phyloP scores from a whole-genome alignment of 345 rosid species.

The Eucalyptus grandis region DNA sequence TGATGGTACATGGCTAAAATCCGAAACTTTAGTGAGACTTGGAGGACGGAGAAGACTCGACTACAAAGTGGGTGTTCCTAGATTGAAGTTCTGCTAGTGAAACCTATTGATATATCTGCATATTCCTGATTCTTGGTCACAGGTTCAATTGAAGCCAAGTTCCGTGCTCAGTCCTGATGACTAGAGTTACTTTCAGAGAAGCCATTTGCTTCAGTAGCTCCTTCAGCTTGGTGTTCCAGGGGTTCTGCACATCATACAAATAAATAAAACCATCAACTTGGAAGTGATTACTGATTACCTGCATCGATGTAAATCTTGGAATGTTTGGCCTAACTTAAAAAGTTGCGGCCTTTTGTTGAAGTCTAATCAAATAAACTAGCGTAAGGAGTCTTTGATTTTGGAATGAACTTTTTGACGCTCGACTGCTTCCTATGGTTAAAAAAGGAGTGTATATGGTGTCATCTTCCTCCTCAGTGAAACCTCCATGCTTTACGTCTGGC shows the following conservation, averaged over 20 bases:
- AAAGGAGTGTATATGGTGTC: constrained; percentile 20
- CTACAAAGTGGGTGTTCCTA: not conserved
- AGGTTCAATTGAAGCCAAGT: not conserved
- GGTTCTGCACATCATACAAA: not conserved
- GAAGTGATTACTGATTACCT: constrained; percentile 1
- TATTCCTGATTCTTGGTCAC: not conserved
- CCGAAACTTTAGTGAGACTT: not conserved
- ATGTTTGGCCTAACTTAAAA: too few relatives aligned
- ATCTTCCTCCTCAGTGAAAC: constrained; percentile 28
- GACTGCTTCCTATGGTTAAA: constrained; percentile 25
- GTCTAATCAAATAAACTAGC: not conserved
- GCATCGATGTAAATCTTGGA: not conserved
- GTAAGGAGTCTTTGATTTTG: not conserved
- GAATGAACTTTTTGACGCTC: not conserved
- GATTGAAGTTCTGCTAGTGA: not conserved
- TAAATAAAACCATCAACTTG: too few relatives aligned
- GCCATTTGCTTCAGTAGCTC: not conserved
- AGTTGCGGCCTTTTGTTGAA: not conserved
- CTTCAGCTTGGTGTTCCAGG: constrained; percentile 3
- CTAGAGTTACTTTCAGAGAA: not conserved
- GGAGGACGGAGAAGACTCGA: not conserved
- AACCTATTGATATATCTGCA: not conserved
- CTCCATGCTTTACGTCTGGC: constrained; percentile 20
- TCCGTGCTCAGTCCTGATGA: not conserved
- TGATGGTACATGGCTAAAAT: not conserved